Conservation (phyloP, 179 eudicot species). For the Carnegiea gigantea region DNA sequence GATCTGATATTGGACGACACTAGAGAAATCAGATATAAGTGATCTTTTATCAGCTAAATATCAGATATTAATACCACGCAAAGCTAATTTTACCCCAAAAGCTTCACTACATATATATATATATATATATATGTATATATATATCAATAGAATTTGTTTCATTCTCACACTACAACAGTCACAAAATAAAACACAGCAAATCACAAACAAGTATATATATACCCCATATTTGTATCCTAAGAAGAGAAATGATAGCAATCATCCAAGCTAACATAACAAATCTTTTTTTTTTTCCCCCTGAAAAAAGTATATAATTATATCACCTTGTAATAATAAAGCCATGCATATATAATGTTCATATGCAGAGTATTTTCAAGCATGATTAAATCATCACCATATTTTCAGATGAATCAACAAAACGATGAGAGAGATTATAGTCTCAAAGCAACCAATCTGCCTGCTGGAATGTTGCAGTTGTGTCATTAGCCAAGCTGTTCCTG, state of each 20-base stretch:
- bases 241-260: background rate
- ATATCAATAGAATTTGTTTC: background rate
- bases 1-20: too few relatives aligned
- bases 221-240: background rate
- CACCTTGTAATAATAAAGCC: background rate
- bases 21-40: too few relatives aligned
- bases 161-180: background rate
- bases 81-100: too few relatives aligned
- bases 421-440: background rate
- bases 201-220: background rate
- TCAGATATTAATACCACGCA: background rate
- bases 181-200: background rate
- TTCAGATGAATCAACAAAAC: background rate
- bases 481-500: conserved; percentile 15
- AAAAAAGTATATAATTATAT: background rate
- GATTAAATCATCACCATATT: background rate
- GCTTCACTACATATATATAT: too few relatives aligned
- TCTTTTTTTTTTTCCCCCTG: background rate
- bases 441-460: conserved; percentile 23
- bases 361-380: background rate
- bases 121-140: too few relatives aligned
- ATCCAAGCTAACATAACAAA: background rate
- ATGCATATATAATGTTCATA: background rate
- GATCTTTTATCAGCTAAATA: too few relatives aligned
- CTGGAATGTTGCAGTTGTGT: conserved; percentile 12